Conservation (phyloP, 2,329 filamentous ascomycete genomes). For the Calonectria pauciramosa region DNA sequence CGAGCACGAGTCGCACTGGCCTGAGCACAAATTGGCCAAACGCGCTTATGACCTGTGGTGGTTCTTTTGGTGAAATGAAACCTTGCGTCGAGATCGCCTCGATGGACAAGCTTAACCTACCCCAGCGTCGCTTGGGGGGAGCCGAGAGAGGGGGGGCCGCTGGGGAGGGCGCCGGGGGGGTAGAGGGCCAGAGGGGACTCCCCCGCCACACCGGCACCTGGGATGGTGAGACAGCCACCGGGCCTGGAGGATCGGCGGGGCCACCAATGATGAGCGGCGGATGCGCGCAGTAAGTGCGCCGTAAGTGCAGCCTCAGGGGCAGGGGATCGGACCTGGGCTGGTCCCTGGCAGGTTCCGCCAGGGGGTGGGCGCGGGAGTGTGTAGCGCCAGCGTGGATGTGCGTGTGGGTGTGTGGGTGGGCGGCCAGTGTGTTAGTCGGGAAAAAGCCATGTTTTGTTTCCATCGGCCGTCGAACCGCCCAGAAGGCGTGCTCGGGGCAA, state of each 20-base stretch:
- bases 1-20: not conserved
- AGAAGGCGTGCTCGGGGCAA: not conserved
- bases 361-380: not conserved
- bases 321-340: not conserved
- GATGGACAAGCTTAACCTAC: conserved; percentile 4
- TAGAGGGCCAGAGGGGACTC: not conserved
- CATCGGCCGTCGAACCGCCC: not conserved
- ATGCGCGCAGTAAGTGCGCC: not conserved
- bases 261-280: conserved; percentile 7
- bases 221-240: conserved; percentile 25
- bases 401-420: not conserved
- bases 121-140: not conserved
- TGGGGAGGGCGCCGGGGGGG: not conserved
- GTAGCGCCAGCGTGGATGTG: not conserved
- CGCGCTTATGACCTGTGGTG: not conserved
- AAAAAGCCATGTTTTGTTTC: conserved; percentile 7
- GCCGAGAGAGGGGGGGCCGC: not conserved
- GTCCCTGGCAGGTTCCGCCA: conserved; percentile 16
- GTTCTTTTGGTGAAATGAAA: not conserved
- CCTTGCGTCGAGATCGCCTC: not conserved
- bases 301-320: not conserved
- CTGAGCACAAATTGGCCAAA: conserved; percentile 15
- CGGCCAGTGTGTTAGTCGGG: not conserved
- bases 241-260: conserved; percentile 1
- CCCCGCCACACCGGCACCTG: conserved; percentile 4